These are phyloP conservation scores for Allium sativum DNA, from an alignment of 106 monocot species.

Conservation along the genomic window DNA sequence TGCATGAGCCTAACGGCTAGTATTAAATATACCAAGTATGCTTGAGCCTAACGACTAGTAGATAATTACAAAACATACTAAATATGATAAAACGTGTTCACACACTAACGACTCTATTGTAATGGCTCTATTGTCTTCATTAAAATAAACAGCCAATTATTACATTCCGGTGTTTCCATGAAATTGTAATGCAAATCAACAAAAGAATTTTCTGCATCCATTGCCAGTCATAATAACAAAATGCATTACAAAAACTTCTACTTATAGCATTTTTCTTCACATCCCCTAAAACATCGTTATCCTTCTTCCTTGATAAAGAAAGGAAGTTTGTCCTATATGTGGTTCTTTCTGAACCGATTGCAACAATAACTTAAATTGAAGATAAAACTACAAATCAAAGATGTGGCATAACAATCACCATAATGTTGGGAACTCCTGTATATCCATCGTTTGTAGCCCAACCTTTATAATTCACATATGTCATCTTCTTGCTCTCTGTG, in stretches of 20 bases:
- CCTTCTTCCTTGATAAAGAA: conserved; percentile 58
- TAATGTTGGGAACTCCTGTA: conserved; percentile 71
- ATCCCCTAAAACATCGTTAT: conserved; percentile 45
- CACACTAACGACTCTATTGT: too few species aligned
- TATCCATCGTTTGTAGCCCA: conserved; percentile 33
- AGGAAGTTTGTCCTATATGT: conserved; percentile 32
- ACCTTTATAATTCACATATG: conserved; percentile 67
- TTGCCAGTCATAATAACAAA: conserved; percentile 19
- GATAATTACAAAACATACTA: too few species aligned
- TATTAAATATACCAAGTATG: too few species aligned
- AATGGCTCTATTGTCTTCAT: too few species aligned
- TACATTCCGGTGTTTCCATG: conserved; percentile 89
- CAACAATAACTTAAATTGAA: conserved; percentile 48
- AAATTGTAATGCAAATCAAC: conserved; percentile 30
- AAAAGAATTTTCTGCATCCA: conserved; percentile 69
- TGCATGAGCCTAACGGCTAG: too few species aligned
- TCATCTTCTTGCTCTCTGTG: conserved; percentile 31
- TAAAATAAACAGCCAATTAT: not conserved
- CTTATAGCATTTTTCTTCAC: conserved; percentile 3
- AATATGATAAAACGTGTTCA: too few species aligned
- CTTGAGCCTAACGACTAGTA: too few species aligned
- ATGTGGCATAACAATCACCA: conserved; percentile 88
- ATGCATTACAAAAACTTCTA: conserved; percentile 7
- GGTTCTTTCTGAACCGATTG: conserved; percentile 61
- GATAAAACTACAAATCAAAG: conserved; percentile 79